phyloP scores from a whole-genome alignment of 257 asterid species.

The Voacanga thouarsii region DNA sequence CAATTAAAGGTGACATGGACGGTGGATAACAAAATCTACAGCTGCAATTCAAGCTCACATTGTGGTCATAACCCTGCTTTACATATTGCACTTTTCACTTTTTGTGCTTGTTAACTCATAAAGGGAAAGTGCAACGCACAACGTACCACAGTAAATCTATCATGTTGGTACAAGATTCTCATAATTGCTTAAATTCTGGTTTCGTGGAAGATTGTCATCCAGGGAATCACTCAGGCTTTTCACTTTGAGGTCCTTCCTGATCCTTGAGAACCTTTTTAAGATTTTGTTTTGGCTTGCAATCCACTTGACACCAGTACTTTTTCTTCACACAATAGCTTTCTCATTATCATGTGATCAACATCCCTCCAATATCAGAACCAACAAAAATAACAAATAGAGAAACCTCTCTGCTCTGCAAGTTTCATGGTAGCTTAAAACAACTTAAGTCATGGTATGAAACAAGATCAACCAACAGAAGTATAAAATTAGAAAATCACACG shows the following conservation, averaged over 20 bases:
- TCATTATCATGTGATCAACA: background rate
- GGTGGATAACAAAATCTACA: background rate
- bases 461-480: background rate
- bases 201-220: background rate
- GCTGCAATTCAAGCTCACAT: background rate
- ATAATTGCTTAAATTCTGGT: background rate
- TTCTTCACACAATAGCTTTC: background rate
- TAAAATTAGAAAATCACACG: background rate
- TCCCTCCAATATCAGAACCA: background rate
- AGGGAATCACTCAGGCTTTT: background rate
- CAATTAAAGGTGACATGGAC: background rate
- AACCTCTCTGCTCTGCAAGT: background rate
- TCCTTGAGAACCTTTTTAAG: background rate
- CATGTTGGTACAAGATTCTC: background rate
- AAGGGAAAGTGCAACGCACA: conserved; percentile 7
- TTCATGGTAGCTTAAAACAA: background rate
- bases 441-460: background rate
- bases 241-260: conserved; percentile 3
- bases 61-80: background rate
- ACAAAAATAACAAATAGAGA: background rate
- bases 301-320: background rate
- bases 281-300: background rate
- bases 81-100: conserved; percentile 16
- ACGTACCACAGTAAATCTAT: conserved; percentile 10
- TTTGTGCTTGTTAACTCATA: background rate